These are phyloP conservation scores for Butyriboletus loyo DNA, from an alignment of 768 basidiomycete genomes.

Conservation along the genomic window DNA sequence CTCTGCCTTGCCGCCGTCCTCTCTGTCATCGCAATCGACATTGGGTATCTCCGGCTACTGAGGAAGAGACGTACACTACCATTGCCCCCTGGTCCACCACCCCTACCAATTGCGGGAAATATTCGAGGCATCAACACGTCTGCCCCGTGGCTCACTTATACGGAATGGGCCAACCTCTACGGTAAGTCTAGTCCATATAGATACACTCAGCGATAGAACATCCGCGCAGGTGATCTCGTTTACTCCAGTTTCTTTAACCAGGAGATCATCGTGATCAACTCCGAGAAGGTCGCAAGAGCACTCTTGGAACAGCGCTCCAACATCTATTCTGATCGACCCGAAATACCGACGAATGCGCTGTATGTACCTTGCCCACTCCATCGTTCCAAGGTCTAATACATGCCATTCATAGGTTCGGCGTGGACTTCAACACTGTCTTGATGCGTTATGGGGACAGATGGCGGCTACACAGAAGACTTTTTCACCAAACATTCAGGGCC, in stretches of 20 bases:
- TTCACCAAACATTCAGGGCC: slow-evolving; percentile 35
- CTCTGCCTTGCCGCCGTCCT: slow-evolving; percentile 11
- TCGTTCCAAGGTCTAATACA: not conserved
- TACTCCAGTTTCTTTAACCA: slow-evolving; percentile 24
- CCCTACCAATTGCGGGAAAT: slow-evolving; percentile 20
- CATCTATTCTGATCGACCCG: slow-evolving; percentile 33
- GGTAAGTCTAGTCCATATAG: slow-evolving; percentile 1
- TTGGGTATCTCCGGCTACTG: not conserved
- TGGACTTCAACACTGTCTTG: slow-evolving; percentile 34
- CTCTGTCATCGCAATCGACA: slow-evolving; percentile 3
- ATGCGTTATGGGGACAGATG: slow-evolving; percentile 38
- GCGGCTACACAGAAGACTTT: slow-evolving; percentile 34
- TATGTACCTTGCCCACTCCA: not conserved
- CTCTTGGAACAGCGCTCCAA: slow-evolving; percentile 28
- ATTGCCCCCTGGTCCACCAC: slow-evolving; percentile 21
- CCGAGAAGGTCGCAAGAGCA: slow-evolving; percentile 20
- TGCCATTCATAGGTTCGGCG: slow-evolving; percentile 20
- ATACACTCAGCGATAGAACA: not conserved
- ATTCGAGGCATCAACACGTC: slow-evolving; percentile 9
- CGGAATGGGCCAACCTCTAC: slow-evolving; percentile 15
- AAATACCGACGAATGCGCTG: slow-evolving; percentile 21
- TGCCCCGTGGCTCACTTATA: slow-evolving; percentile 21
- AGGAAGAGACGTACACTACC: slow-evolving; percentile 6
- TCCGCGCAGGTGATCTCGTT: slow-evolving; percentile 23
- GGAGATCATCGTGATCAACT: slow-evolving; percentile 28